phyloP scores from a whole-genome alignment of 768 basidiomycete genomes.

The Leccinum olivaceopallidum region DNA sequence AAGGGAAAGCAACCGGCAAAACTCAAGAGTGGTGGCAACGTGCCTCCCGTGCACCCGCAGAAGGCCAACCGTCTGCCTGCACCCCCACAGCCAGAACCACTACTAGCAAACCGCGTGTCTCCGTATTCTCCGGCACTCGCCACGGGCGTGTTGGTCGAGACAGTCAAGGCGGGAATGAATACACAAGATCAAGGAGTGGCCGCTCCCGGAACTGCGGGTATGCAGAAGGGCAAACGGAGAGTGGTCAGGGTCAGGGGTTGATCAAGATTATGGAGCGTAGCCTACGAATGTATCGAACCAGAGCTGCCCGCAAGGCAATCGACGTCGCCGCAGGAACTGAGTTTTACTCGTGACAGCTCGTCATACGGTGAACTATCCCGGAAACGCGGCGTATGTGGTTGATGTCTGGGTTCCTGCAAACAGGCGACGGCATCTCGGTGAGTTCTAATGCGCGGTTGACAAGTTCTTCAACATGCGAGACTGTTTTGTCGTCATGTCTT shows the following conservation, averaged over 20 bases:
- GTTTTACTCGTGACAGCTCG: no score
- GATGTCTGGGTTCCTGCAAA: constrained; percentile 42
- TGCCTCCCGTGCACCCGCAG: constrained; percentile 26
- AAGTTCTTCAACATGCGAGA: constrained; percentile 26
- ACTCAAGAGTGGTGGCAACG: constrained; percentile 42
- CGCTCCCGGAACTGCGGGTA: constrained; percentile 31
- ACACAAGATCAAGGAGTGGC: constrained; percentile 51
- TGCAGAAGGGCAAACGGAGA: constrained; percentile 77
- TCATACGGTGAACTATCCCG: no score
- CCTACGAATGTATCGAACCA: constrained; percentile 19
- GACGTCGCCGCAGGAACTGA: not conserved
- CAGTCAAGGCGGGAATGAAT: constrained; percentile 85
- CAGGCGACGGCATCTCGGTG: constrained; percentile 42
- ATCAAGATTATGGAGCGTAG: not conserved
- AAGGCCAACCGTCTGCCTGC: constrained; percentile 53
- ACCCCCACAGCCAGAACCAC: constrained; percentile 76
- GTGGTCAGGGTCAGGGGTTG: constrained; percentile 73
- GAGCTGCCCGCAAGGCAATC: no score
- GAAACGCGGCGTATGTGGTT: no score
- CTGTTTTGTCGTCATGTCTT: constrained; percentile 9
- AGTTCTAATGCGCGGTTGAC: no score
- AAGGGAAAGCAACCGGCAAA: constrained; percentile 56
- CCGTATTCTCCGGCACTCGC: constrained; percentile 79
- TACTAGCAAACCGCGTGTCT: constrained; percentile 72
- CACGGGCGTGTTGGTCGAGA: constrained; percentile 76